Percentiles rank a stretch among this genome's conserved stretches.
phyloP scores from a whole-genome alignment of 129 eudicot species.

The Tagetes patula region DNA sequence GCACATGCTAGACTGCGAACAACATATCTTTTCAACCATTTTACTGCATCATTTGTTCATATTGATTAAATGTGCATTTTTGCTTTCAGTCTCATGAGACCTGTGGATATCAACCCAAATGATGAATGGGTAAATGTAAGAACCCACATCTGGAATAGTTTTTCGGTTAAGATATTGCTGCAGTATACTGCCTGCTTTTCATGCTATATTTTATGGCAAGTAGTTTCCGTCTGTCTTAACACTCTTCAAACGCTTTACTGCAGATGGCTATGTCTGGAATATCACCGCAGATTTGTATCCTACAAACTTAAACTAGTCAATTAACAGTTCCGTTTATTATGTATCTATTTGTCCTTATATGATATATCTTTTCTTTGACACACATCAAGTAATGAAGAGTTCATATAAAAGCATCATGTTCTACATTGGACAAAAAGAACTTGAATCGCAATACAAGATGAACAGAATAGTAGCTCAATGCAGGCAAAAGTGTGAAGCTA shows the following conservation, averaged over 20 bases:
- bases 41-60: slow-evolving; percentile 7
- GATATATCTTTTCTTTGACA: slow-evolving; percentile 45
- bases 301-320: background rate
- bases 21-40: slow-evolving; percentile 18
- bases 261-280: slow-evolving; percentile 91
- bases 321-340: background rate
- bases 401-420: slow-evolving; percentile 87
- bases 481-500: slow-evolving; percentile 72
- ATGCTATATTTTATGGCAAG: slow-evolving; percentile 1
- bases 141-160: slow-evolving; percentile 4
- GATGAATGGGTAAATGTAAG: slow-evolving; percentile 98
- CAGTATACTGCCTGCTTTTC: slow-evolving; percentile 9
- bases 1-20: background rate
- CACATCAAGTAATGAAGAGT: slow-evolving; percentile 75
- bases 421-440: slow-evolving; percentile 85
- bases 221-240: slow-evolving; percentile 19
- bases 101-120: slow-evolving; percentile 85
- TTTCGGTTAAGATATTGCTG: slow-evolving; percentile 12
- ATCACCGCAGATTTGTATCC: slow-evolving; percentile 93
- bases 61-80: slow-evolving; percentile 23
- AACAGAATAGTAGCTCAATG: slow-evolving; percentile 74
- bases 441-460: slow-evolving; percentile 93
- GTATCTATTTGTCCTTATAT: background rate
- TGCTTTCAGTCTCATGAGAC: slow-evolving; percentile 80
- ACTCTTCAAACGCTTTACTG: slow-evolving; percentile 27